Base-by-base conservation (phyloP, 768 basidiomycete species). In the Rhodocollybia butyracea region DNA sequence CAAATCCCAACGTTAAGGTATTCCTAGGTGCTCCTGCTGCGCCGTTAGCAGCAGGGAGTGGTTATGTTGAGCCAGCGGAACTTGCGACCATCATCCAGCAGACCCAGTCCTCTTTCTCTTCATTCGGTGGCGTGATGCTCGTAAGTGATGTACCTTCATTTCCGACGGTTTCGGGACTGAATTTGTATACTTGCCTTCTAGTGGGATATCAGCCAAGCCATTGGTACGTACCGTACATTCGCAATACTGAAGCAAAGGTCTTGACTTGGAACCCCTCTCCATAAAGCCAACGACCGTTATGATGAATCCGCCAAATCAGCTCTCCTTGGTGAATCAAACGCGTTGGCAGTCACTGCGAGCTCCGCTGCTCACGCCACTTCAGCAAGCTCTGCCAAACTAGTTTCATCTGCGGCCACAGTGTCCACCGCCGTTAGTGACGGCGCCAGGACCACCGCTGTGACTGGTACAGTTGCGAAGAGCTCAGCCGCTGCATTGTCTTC, bases 1-100 rank as follows among this genome's bases (percentile, higher is more conserved):
- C 75, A 1, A 82, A 82, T 71, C 67, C 63, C 61, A 70, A 78
- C 61, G 77, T 82, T 53, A 83, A 83, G 65, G 63, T 83, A 32
- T 82, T 73, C 64, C 76, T 83, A 58, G 82, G 82, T 34, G 82
- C 79, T 12, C 80, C 82, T 2, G 80, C 80, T 11, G 70, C 80
- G 1, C 63, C 74, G 1, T 70, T 71, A 3, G 81, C 82, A 17
- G 82, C 82, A 3, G 75, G 77, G 19, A 75, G 76, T 24, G 82
- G 82, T n/a, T 83, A 78, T 64, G 74, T 81, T 50, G 71, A 75
- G 56, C 73, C 73, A 17, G 60, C 65, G 12, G 76, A 73, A 6
- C 69, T 82, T 4, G 70, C 67, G 8, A 69, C 56, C 51, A 75
- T 80, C 40, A 73, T 75, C 2, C 59, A 62, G 40, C 61, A 70